These are phyloP conservation scores for Syzygium grande DNA, from an alignment of 345 rosid species.

Conservation along the genomic window DNA sequence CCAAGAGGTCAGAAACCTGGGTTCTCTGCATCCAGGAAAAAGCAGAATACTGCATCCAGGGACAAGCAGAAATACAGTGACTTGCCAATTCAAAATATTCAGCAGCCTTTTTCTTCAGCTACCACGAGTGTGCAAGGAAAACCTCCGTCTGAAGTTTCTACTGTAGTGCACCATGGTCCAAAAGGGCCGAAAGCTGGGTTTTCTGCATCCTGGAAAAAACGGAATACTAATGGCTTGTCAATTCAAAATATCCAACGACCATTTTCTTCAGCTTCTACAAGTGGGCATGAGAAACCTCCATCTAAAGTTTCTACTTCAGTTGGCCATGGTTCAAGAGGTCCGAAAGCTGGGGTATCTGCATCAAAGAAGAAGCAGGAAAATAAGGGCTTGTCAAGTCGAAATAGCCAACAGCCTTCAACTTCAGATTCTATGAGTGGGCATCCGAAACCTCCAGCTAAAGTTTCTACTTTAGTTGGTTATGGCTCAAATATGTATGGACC, in stretches of 20 bases:
- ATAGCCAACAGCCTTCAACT: not conserved
- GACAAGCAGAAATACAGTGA: not conserved
- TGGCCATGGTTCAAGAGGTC: not conserved
- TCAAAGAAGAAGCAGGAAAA: not conserved
- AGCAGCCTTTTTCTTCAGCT: not conserved
- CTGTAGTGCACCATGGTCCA: not conserved
- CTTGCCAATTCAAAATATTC: not conserved
- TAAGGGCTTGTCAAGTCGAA: not conserved
- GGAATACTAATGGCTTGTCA: not conserved
- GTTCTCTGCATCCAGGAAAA: not conserved
- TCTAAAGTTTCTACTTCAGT: not conserved
- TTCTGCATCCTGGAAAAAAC: not conserved
- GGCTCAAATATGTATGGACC: conserved; percentile 7
- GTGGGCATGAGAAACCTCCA: not conserved
- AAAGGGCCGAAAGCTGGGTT: not conserved
- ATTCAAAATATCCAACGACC: not conserved
- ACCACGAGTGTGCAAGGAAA: not conserved
- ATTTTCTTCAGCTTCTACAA: not conserved
- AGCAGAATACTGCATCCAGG: not conserved
- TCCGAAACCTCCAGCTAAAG: conserved; percentile 3
- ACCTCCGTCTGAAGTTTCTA: not conserved
- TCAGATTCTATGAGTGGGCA: not conserved
- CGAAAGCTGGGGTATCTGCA: not conserved
- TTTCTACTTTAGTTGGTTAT: conserved; percentile 5
- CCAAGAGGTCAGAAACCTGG: not conserved